Conservation (phyloP, 2,329 filamentous ascomycete species). For the Lachnellula hyalina region DNA sequence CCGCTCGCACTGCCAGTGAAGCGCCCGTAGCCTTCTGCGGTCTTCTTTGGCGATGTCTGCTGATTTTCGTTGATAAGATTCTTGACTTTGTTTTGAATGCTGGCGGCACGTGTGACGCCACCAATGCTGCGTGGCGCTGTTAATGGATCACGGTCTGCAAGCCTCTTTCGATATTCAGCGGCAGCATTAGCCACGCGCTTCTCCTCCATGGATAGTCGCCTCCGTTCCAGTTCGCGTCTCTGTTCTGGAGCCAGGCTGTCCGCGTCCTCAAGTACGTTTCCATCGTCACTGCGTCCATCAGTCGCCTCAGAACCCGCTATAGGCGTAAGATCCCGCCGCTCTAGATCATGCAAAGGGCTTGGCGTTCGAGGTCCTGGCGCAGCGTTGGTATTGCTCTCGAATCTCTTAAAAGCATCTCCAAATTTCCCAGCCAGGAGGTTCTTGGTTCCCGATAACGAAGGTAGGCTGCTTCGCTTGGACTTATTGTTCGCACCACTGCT, state of each 20-base stretch:
- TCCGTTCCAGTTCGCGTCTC: conserved; percentile 81
- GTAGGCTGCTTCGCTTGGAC: conserved; percentile 69
- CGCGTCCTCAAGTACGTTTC: conserved; percentile 56
- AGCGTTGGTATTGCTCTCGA: conserved; percentile 54
- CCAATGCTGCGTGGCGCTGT: conserved; percentile 50
- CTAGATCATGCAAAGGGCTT: conserved; percentile 36
- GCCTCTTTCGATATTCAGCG: conserved; percentile 75
- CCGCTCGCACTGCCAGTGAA: conserved; percentile 56
- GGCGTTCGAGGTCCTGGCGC: conserved; percentile 38
- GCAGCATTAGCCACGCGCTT: conserved; percentile 82
- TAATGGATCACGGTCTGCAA: conserved; percentile 56
- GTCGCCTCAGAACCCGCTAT: conserved; percentile 74
- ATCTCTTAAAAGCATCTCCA: conserved; percentile 88
- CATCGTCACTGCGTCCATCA: conserved; percentile 62
- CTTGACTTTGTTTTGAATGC: conserved; percentile 88
- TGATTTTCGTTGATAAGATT: conserved; percentile 75
- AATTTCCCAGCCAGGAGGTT: conserved; percentile 83
- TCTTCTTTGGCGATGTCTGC: conserved; percentile 56
- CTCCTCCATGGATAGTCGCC: conserved; percentile 79
- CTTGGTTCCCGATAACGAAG: conserved; percentile 67
- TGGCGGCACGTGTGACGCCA: conserved; percentile 63
- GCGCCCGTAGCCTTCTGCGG: conserved; percentile 84
- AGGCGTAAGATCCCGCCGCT: conserved; percentile 49
- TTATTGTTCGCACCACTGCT: conserved; percentile 47
- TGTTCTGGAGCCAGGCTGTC: conserved; percentile 80